Conservation (phyloP, 306 rosid species). For the Trichosanthes truncata region DNA sequence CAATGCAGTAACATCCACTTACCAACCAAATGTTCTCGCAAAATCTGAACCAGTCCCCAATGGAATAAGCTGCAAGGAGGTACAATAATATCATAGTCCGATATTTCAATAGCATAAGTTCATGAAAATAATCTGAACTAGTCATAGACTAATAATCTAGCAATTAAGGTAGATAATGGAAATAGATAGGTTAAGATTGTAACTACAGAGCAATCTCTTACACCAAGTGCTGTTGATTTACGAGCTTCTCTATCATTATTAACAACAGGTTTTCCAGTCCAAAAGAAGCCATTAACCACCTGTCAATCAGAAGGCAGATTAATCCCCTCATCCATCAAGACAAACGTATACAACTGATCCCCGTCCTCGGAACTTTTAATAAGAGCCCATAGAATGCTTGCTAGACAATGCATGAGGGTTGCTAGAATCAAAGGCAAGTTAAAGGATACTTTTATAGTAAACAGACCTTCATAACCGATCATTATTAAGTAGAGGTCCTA, state of each 20-base stretch:
- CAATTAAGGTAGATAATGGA: not conserved
- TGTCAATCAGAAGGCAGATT: constrained; percentile 24
- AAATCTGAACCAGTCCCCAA: constrained; percentile 95
- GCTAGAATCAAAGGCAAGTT: not conserved
- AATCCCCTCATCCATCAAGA: not conserved
- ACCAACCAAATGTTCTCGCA: constrained; percentile 87
- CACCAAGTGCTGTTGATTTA: constrained; percentile 87
- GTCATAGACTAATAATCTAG: not conserved
- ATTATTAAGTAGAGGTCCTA: not conserved
- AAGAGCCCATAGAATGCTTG: not conserved
- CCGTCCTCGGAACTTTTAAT: not conserved
- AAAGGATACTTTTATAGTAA: not conserved
- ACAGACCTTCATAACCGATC: not conserved
- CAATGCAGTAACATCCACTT: constrained; percentile 19
- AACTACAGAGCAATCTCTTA: constrained; percentile 35
- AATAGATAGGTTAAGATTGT: constrained; percentile 4
- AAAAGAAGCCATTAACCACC: constrained; percentile 97
- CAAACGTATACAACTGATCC: not conserved
- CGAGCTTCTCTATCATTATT: constrained; percentile 44
- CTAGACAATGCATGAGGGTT: not conserved
- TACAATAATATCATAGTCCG: constrained; percentile 4
- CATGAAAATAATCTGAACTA: not conserved
- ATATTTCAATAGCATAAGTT: constrained; percentile 12
- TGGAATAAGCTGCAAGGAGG: constrained; percentile 75
- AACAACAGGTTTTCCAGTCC: constrained; percentile 78